Base-by-base conservation (phyloP, 2,329 filamentous ascomycete species). In the Arthrocladium fulminans region DNA sequence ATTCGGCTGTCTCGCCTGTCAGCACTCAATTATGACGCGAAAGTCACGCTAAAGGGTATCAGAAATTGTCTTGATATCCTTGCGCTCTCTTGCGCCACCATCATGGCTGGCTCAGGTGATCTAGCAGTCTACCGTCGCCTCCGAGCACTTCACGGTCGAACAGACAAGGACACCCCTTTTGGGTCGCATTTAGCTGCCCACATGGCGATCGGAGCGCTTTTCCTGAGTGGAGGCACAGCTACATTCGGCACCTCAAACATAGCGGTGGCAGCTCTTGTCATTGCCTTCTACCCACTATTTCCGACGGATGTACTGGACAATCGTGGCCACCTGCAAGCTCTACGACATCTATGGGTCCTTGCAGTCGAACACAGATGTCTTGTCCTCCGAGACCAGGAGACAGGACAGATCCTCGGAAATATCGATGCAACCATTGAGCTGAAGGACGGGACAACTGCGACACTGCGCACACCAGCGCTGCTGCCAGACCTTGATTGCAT, bases 71-170 rank as follows among this genome's bases (percentile, higher is more conserved):
- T 96, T 60, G 89, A 97, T 61, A 74, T 94, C 2, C 68, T 96
- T 9, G 87, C 87, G 1, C 72, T 98, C 4, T 84, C 88, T 4
- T 80, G 81, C 19, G 83, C 92, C 0, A 87, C 85, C 1, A 87
- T 97, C 45, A 97, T 97, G 90, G 88, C 94, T 4, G 92, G 92
- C 23, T 95, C 88, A 0, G 92, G 94, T 32, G 94, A 98, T 61
- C 71, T 98, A 17, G 70, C 79, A 2, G 82, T 95, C 1, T 84
- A 97, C 59, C 83, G 92, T 19, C 83, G 90, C 12, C 74, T 98
- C 25, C 84, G 92, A 13, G 81, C 86, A 13, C 77, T 98, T 32
- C 94, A 98, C 63, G 90, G 89, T 19, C 82, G 89, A 13, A 81
- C 89, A 46, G 86, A 95, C 50, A 71, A 77, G 1, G 86, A 92